These are phyloP conservation scores for Coemansia sp. DNA, from an alignment of 192 early-diverging fungal genomes.

Conservation along the genomic window DNA sequence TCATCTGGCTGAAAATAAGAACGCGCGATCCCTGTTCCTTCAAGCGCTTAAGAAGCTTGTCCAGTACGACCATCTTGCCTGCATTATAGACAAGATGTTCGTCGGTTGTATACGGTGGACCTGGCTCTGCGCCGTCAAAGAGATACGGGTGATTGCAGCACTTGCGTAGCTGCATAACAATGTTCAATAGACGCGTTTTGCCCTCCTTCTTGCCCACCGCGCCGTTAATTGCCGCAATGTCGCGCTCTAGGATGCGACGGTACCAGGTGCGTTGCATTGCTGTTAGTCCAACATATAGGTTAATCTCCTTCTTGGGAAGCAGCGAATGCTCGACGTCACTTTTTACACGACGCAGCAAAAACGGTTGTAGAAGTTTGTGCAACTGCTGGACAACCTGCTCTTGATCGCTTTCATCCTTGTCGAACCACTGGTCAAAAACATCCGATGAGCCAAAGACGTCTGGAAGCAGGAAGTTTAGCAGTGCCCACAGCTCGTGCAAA, in stretches of 20 bases:
- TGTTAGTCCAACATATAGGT: constrained; percentile 91
- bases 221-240: constrained; percentile 96
- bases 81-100: constrained; percentile 92
- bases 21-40: constrained; percentile 92
- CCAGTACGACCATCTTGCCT: constrained; percentile 91
- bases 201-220: constrained; percentile 72
- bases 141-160: constrained; percentile 92
- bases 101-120: constrained; percentile 95
- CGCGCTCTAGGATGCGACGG: constrained; percentile 90
- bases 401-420: constrained; percentile 50
- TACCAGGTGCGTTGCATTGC: constrained; percentile 97
- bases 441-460: constrained; percentile 94
- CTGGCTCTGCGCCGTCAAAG: constrained; percentile 90
- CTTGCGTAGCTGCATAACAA: constrained; percentile 93
- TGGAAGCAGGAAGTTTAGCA: constrained; percentile 95
- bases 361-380: constrained; percentile 62
- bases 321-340: constrained; percentile 94
- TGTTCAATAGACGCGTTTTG: constrained; percentile 91
- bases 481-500: constrained; percentile 97
- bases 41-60: constrained; percentile 77
- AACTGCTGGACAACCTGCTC: constrained; percentile 69
- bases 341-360: constrained; percentile 88
- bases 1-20: constrained; percentile 98
- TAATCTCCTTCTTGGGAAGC: constrained; percentile 90
- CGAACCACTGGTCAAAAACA: constrained; percentile 95